Evolutionary conservation across 495 filamentous ascomycete species (phyloP).

Genomic region (Tuber melanosporum): DNA sequence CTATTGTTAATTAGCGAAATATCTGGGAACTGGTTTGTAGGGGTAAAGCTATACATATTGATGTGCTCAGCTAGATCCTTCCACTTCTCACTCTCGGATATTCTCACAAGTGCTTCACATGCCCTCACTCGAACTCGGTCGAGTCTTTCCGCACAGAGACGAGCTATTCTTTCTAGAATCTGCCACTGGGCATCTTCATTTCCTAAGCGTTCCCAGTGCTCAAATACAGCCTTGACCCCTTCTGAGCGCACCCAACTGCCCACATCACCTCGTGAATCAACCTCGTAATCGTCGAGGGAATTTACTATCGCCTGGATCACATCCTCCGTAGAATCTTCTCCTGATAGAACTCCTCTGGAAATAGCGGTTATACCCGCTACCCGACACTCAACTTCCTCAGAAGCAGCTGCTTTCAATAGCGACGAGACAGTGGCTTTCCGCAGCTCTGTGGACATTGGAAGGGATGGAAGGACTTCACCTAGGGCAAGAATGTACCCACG

Average conservation of each 20-base stretch:
- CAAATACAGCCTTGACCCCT: slow-evolving; percentile 56
- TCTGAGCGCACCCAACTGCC: slow-evolving; percentile 75
- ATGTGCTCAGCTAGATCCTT: slow-evolving; percentile 22
- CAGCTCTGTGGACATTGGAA: slow-evolving; percentile 44
- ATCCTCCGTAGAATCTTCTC: slow-evolving; percentile 27
- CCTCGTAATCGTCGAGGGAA: slow-evolving; percentile 80
- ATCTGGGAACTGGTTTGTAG: slow-evolving; percentile 31
- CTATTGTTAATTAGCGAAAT: slow-evolving; percentile 27
- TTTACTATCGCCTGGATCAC: slow-evolving; percentile 46
- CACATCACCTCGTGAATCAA: slow-evolving; percentile 77
- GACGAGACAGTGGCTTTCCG: slow-evolving; percentile 48
- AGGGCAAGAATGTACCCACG: slow-evolving; percentile 34
- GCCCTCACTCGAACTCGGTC: slow-evolving; percentile 76
- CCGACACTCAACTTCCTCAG: slow-evolving; percentile 30
- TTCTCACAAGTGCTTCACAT: slow-evolving; percentile 45
- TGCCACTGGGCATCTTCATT: slow-evolving; percentile 25
- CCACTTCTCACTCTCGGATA: slow-evolving; percentile 41
- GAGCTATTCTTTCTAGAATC: slow-evolving; percentile 48
- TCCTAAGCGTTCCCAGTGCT: slow-evolving; percentile 31
- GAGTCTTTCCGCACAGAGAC: slow-evolving; percentile 76
- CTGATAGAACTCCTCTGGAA: slow-evolving; percentile 8
- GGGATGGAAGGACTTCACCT: slow-evolving; percentile 19
- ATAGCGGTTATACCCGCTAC: slow-evolving; percentile 35
- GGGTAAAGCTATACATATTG: slow-evolving; percentile 9
- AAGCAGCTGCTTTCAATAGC: slow-evolving; percentile 28